Evolutionary conservation across 768 basidiomycete genomes (phyloP).

Genomic region (Kondoa malvinella): DNA sequence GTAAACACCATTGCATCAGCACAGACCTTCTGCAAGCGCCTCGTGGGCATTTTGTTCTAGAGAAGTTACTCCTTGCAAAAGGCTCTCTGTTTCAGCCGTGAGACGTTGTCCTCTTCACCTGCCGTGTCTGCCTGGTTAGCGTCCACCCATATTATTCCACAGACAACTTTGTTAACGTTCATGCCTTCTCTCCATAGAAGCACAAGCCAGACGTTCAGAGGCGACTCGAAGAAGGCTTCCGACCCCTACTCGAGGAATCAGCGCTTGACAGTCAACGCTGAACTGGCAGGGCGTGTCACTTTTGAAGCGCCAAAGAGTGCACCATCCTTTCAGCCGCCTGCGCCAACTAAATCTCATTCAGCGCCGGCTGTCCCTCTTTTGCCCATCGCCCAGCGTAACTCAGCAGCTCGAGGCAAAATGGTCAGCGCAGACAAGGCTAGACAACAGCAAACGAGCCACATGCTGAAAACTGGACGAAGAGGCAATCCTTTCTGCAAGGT

Average conservation of each 20-base stretch:
- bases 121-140: no score
- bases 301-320: background rate
- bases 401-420: background rate
- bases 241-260: background rate
- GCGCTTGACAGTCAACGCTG: background rate
- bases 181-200: no score
- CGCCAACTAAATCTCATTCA: background rate
- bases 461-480: constrained; percentile 28
- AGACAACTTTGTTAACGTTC: no score
- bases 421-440: constrained; percentile 4
- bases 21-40: no score
- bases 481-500: constrained; percentile 30
- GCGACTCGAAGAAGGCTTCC: no score
- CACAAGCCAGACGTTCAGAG: no score
- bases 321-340: background rate
- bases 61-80: no score
- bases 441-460: constrained; percentile 27
- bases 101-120: no score
- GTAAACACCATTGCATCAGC: no score
- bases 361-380: background rate
- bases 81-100: no score
- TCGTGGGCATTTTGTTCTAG: no score
- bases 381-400: background rate
- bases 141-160: no score
- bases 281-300: background rate